These are phyloP conservation scores for Trichoderma gracile DNA, from an alignment of 2,329 filamentous ascomycete genomes.

Conservation along the genomic window DNA sequence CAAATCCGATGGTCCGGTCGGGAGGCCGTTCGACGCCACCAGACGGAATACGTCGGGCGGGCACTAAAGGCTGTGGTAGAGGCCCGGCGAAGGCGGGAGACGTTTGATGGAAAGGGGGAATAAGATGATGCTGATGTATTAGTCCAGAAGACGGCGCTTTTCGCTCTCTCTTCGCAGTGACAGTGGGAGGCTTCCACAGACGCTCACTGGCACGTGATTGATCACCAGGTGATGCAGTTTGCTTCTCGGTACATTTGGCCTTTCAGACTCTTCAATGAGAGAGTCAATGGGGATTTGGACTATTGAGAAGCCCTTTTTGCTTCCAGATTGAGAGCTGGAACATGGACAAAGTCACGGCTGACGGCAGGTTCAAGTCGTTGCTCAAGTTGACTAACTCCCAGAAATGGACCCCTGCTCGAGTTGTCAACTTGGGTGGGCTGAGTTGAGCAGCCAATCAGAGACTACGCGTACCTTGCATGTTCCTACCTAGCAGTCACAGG, in stretches of 20 bases:
- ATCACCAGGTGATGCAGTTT: too few species aligned
- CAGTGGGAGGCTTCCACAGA: too few species aligned
- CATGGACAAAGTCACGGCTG: neutral
- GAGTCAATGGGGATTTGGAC: neutral
- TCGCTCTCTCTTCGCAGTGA: too few species aligned
- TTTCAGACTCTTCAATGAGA: neutral
- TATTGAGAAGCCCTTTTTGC: too few species aligned
- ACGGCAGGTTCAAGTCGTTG: neutral
- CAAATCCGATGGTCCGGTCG: conserved; percentile 13
- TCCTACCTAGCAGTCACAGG: neutral
- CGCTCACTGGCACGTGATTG: too few species aligned
- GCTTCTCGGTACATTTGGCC: too few species aligned
- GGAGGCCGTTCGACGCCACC: conserved; percentile 13
- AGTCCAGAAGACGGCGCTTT: too few species aligned
- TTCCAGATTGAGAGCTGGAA: too few species aligned
- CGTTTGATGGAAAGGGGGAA: neutral
- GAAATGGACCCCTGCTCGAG: conserved; percentile 12
- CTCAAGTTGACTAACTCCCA: neutral
- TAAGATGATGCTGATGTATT: too few species aligned
- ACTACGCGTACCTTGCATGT: neutral
- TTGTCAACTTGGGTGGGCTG: neutral
- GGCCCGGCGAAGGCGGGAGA: too few species aligned
- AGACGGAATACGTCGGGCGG: neutral
- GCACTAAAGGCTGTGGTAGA: neutral
- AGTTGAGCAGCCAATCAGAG: conserved; percentile 22